Base-by-base conservation (phyloP, 768 basidiomycete genomes). In the Podaxis sp. region DNA sequence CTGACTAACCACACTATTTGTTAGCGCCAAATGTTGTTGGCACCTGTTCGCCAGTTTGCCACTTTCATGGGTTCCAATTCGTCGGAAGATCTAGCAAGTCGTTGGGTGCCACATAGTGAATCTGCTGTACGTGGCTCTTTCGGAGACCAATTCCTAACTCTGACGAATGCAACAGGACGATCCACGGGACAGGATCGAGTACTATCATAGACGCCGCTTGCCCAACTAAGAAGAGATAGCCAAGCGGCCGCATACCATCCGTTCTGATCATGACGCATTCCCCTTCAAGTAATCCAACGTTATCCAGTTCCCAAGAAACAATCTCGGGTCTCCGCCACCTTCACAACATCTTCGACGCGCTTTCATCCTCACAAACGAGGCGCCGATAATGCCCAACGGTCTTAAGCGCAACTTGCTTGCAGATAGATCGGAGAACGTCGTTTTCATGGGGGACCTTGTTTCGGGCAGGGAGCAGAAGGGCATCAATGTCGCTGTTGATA, bases 401-500 rank as follows among this genome's bases (percentile, higher is more conserved):
- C 68, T 86, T 26, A 72, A 74, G 44, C 38, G 22, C 0, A 77
- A 75, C 19, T 69, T 85, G 33, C 56, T 68, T 11, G 65, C 64
- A 36, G 86, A 84, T 64, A 82, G 84, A 2, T 87, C 84, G 84
- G 70, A 75, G 7, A 78, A 81, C 42, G 69, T 85, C 12, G 82
- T 77, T 12, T 55, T 63, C 2, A 70, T 73, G 54, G 63, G 63
- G 8, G 80, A 81, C 38, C 52, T 77, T n/a, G 65, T 64, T 48
- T 69, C 86, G 24, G 82, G 80, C 61, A 63, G 72, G 39, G 80
- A 78, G 52, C 84, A 87, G 68, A 70, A 67, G 13, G 71, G 82
- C 12, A 81, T 86, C 2, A 75, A 73, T 26, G 80, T 80, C 68
- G 84, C 83, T 1, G 79, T 86, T 40, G 86, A 87, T 68, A 87